Percentiles rank a stretch among this genome's conserved stretches.
These are phyloP conservation scores for Sonneratia caseolaris DNA, from an alignment of 345 rosid species.

Conservation along the genomic window DNA sequence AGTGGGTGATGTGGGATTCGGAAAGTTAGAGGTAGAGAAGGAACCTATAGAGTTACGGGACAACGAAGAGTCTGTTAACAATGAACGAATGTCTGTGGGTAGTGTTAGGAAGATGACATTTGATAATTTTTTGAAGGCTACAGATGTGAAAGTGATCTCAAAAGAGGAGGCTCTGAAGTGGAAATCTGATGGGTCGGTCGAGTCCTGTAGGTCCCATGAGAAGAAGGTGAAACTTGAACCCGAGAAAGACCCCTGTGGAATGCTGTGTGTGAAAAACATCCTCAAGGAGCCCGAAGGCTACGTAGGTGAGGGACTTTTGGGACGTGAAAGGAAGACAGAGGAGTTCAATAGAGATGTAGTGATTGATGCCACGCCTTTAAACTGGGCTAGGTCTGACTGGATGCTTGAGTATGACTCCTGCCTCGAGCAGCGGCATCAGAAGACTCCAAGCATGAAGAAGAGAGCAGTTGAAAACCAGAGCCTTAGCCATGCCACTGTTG, in stretches of 20 bases:
- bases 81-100: conserved; percentile 6
- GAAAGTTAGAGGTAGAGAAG: background rate
- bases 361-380: conserved; percentile 6
- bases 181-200: background rate
- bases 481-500: conserved; percentile 20
- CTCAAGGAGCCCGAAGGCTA: background rate
- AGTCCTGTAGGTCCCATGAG: background rate
- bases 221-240: background rate
- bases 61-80: background rate
- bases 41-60: background rate
- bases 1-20: conserved; percentile 2
- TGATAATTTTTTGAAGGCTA: conserved; percentile 15
- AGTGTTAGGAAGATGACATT: conserved; percentile 12
- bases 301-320: background rate
- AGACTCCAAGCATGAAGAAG: conserved; percentile 12
- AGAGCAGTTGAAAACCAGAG: conserved; percentile 12
- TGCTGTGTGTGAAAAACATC: background rate
- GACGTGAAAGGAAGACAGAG: background rate
- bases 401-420: background rate
- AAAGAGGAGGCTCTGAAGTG: conserved; percentile 8
- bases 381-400: background rate
- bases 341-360: background rate
- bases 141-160: conserved; percentile 12
- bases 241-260: background rate
- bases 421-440: background rate